phyloP scores from a whole-genome alignment of 2,329 filamentous ascomycete genomes.

The Orbilia ellipsospora region DNA sequence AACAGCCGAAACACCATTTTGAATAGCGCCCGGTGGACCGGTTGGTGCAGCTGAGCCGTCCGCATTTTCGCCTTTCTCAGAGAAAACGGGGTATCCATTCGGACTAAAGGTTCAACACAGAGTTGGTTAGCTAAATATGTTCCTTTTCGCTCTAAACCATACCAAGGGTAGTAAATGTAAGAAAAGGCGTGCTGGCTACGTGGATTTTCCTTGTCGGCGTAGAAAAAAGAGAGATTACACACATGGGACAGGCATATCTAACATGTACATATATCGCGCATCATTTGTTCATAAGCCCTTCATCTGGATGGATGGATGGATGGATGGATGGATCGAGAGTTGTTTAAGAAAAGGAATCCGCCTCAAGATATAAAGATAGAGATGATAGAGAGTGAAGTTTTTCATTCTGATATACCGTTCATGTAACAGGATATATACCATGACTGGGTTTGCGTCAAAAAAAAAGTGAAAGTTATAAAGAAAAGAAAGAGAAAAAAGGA shows the following conservation, averaged over 20 bases:
- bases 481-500: conserved; percentile 29
- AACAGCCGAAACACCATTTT: conserved; percentile 59
- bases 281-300: conserved; percentile 28
- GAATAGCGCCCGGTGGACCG: conserved; percentile 59
- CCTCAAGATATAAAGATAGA: conserved; percentile 33
- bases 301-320: conserved; percentile 21
- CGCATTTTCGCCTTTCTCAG: conserved; percentile 18
- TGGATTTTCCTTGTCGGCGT: conserved; percentile 33
- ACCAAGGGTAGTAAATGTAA: neutral
- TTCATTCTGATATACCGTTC: conserved; percentile 56
- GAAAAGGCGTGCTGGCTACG: conserved; percentile 35
- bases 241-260: conserved; percentile 10
- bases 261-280: conserved; percentile 28
- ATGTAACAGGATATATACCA: conserved; percentile 55
- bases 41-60: conserved; percentile 44
- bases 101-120: conserved; percentile 28
- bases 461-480: conserved; percentile 18
- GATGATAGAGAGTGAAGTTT: conserved; percentile 51
- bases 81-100: conserved; percentile 42
- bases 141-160: neutral
- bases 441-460: conserved; percentile 32
- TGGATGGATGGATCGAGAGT: neutral
- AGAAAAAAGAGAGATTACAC: conserved; percentile 9
- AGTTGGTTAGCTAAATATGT: conserved; percentile 21
- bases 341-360: conserved; percentile 42